phyloP scores from a whole-genome alignment of 2,329 filamentous ascomycete species.

The Cladosporium sp. region DNA sequence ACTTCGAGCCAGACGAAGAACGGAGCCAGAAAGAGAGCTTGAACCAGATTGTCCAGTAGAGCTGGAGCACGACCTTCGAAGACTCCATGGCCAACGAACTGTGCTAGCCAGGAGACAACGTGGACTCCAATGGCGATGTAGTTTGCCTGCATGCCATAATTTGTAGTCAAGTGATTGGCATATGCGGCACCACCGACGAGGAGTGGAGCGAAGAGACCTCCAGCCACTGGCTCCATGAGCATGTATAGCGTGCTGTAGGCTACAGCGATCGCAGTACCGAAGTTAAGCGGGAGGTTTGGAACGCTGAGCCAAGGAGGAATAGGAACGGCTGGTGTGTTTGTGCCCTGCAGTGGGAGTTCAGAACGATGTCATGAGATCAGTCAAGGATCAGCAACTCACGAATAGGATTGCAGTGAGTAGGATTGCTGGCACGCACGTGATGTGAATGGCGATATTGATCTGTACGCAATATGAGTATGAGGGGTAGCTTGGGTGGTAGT shows the following conservation, averaged over 20 bases:
- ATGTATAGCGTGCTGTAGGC: conserved; percentile 78
- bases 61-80: conserved; percentile 88
- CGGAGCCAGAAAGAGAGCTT: conserved; percentile 87
- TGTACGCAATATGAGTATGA: conserved; percentile 27
- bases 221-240: conserved; percentile 89
- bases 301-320: conserved; percentile 52
- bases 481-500: not conserved
- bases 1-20: conserved; percentile 97
- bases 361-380: not conserved
- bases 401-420: conserved; percentile 67
- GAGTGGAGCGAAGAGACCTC: conserved; percentile 68
- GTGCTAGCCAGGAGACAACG: conserved; percentile 73
- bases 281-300: conserved; percentile 56
- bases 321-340: conserved; percentile 52
- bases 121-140: conserved; percentile 66
- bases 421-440: conserved; percentile 73
- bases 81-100: conserved; percentile 86
- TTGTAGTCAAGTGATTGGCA: conserved; percentile 67
- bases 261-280: conserved; percentile 54
- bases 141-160: conserved; percentile 57
- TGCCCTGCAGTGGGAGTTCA: conserved; percentile 41
- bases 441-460: conserved; percentile 75
- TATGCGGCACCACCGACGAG: conserved; percentile 71
- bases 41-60: conserved; percentile 83
- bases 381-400: conserved; percentile 48